These are phyloP conservation scores for Debaryomyces maramus DNA, from an alignment of 805 yeast species.

Conservation along the genomic window DNA sequence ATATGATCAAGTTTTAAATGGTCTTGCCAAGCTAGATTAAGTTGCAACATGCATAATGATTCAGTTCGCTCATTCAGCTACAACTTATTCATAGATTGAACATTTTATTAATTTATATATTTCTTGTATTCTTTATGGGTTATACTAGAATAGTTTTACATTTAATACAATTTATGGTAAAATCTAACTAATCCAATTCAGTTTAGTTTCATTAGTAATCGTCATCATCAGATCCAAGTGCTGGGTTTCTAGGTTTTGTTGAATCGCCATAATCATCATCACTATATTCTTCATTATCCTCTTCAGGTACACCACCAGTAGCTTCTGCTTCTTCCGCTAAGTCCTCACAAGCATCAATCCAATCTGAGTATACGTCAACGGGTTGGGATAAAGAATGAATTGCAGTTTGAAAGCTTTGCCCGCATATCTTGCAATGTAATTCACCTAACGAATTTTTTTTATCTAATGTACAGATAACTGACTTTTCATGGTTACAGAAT, in stretches of 20 bases:
- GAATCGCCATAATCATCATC: slow-evolving; percentile 32
- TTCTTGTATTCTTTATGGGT: too few species aligned
- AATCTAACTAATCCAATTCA: not conserved
- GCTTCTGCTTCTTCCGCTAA: slow-evolving; percentile 65
- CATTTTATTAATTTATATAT: too few species aligned
- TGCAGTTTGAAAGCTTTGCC: slow-evolving; percentile 87
- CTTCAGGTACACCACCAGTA: slow-evolving; percentile 18
- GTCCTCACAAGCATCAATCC: slow-evolving; percentile 96
- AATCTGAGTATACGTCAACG: slow-evolving; percentile 91
- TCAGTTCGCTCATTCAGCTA: too few species aligned
- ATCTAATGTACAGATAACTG: slow-evolving; percentile 85
- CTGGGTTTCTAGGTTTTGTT: slow-evolving; percentile 18
- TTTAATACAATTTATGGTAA: slow-evolving; percentile 5
- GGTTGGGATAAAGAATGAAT: slow-evolving; percentile 85
- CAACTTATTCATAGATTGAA: too few species aligned
- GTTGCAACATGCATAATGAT: too few species aligned
- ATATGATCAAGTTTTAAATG: slow-evolving; percentile 23
- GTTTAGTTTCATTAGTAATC: slow-evolving; percentile 11
- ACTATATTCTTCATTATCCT: slow-evolving; percentile 29
- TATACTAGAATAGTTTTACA: not conserved
- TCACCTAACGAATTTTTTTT: slow-evolving; percentile 83
- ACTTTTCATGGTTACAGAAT: slow-evolving; percentile 93
- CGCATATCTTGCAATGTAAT: slow-evolving; percentile 87
- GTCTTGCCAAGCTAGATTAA: slow-evolving; percentile 9
- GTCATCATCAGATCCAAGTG: slow-evolving; percentile 32